phyloP scores from a whole-genome alignment of 23 red algal genomes.

The Gracilaria caudata region DNA sequence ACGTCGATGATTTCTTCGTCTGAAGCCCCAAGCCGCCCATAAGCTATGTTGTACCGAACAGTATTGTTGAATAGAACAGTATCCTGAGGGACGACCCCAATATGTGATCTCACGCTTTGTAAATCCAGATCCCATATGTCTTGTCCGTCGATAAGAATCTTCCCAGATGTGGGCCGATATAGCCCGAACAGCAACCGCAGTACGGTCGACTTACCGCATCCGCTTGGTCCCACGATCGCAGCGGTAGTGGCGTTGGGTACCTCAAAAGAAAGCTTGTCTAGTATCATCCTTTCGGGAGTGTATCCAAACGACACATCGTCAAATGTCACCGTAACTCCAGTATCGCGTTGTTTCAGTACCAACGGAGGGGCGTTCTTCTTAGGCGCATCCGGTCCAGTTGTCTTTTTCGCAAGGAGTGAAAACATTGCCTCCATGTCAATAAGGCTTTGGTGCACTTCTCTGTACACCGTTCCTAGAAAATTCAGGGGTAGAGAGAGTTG shows the following conservation, averaged over 20 bases:
- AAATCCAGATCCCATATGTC: slow-evolving; percentile 79
- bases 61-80: slow-evolving; percentile 96
- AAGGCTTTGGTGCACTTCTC: slow-evolving; percentile 96
- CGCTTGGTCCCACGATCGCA: slow-evolving; percentile 92
- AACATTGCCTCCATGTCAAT: slow-evolving; percentile 99
- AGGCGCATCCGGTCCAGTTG: neutral
- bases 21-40: slow-evolving; percentile 70
- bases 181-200: slow-evolving; percentile 87
- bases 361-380: slow-evolving; percentile 37
- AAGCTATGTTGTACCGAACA: slow-evolving; percentile 95
- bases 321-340: slow-evolving; percentile 66
- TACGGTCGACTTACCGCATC: slow-evolving; percentile 91
- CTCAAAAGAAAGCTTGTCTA: slow-evolving; percentile 82
- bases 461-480: slow-evolving; percentile 98
- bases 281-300: slow-evolving; percentile 27
- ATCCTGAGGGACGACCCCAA: slow-evolving; percentile 96
- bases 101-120: slow-evolving; percentile 66
- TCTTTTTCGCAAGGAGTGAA: slow-evolving; percentile 60
- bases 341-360: slow-evolving; percentile 36
- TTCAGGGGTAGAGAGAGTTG: slow-evolving; percentile 96
- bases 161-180: slow-evolving; percentile 69
- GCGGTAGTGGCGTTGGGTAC: slow-evolving; percentile 67
- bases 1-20: slow-evolving; percentile 75
- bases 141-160: slow-evolving; percentile 89
- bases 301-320: slow-evolving; percentile 83